phyloP scores from a whole-genome alignment of 352 stramenopile genomes.

The Globisporangium recalcitrans region DNA sequence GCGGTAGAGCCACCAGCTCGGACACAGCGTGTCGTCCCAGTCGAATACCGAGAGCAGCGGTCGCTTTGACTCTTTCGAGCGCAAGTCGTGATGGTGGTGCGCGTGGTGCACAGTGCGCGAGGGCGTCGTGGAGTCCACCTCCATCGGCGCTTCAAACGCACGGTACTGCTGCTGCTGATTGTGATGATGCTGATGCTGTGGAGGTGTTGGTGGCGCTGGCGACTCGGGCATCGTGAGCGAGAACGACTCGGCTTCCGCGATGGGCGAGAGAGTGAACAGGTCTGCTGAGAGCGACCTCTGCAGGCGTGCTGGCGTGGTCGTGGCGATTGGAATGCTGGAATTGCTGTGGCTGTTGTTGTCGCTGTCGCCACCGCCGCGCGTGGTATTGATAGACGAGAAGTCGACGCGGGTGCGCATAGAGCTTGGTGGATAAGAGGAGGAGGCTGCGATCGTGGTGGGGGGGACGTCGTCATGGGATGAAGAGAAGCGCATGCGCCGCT shows the following conservation, averaged over 20 bases:
- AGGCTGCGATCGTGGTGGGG: background rate
- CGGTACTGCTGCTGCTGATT: background rate
- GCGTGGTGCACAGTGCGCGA: conserved; percentile 3
- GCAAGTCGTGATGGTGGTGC: background rate
- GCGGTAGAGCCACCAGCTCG: conserved; percentile 47
- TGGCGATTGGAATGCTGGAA: background rate
- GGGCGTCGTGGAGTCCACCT: conserved; percentile 13
- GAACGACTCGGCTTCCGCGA: conserved; percentile 13
- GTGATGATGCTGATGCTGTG: background rate
- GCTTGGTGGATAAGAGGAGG: background rate
- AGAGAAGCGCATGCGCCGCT: background rate
- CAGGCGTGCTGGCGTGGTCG: background rate
- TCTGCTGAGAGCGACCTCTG: background rate
- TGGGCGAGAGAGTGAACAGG: conserved; percentile 11
- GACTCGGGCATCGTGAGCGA: conserved; percentile 14
- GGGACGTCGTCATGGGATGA: background rate
- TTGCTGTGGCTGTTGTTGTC: background rate
- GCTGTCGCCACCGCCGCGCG: background rate
- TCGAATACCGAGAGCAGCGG: conserved; percentile 46
- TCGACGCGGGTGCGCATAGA: background rate
- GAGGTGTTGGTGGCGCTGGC: background rate
- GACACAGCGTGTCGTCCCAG: conserved; percentile 67
- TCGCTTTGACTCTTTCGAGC: conserved; percentile 13
- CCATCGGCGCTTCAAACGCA: conserved; percentile 4
- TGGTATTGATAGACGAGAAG: conserved; percentile 7